Evolutionary conservation across 805 yeast genomes (phyloP), one percentile per base, ranked within the genome.

Genomic region (Nakazawaea wyomingensis): DNA sequence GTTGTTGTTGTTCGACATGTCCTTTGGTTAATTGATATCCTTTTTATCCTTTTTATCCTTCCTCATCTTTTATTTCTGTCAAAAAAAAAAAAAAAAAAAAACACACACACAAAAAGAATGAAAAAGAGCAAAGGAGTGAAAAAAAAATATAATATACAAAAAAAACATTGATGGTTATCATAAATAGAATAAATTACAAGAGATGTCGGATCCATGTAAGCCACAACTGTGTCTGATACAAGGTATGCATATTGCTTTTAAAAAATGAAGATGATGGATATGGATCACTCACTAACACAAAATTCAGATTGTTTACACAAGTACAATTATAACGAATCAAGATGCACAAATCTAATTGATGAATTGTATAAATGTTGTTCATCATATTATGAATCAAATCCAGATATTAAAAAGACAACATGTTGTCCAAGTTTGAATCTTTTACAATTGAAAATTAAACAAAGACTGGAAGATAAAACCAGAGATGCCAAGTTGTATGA

Each of bases 141-240:
- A 24, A 24, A 24, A 24, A 24, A 34, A 14, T 6, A 19, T 19
- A 19, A 7, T 34, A 19, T 20, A n/a, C 8, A 20, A n/a, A 34
- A 19, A 20, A 20, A 18, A 34, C 20, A 20, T 2, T 10, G n/a
- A n/a, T n/a, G n/a, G n/a, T n/a, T n/a, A n/a, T n/a, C n/a, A n/a
- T n/a, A n/a, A n/a, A n/a, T n/a, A n/a, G n/a, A n/a, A n/a, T n/a
- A n/a, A n/a, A n/a, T n/a, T n/a, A n/a, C n/a, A n/a, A 18, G 28
- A 21, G 11, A 42, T 32, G 24, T 28, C 49, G 7, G 72, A 69
- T 43, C 76, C 84, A 2, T 87, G 96, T 61, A 85, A 85, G 55
- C 72, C 84, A 5, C 72, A 82, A 49, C 96, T 96, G 2, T 87
- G 96, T 64, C 80, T 79, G 3, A 87, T 87, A 31, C 95, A 86